Evolutionary conservation across 192 early-diverging fungal genomes (phyloP), one percentile per base, ranked within the genome.

Genomic region (Podila horticola): DNA sequence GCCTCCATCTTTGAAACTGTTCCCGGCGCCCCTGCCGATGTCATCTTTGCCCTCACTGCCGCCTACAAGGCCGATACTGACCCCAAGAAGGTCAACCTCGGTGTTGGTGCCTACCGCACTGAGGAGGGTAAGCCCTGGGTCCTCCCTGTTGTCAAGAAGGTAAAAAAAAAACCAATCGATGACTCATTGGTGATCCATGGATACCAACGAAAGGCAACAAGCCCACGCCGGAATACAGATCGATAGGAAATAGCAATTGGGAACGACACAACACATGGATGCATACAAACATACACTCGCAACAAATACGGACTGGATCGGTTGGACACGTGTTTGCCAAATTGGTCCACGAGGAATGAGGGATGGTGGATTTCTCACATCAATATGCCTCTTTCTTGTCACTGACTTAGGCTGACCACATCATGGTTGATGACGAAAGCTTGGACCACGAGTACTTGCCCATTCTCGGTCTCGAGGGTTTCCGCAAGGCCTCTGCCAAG

Each of bases 61-160:
- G 81, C 86, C 41, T 97, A 92, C 84, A 92, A 92, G 83, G 93
- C 93, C 41, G 97, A 98, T 74, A 76, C 88, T 4, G 82, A 92
- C 76, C 84, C 90, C 58, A 74, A 88, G 60, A 98, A 98, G 86
- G 92, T 99, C 30, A 98, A 98, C 83, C 82, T 99, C 26, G 95
- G 96, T 74, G 95, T 99, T 8, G 98, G 98, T 62, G 98, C 98
- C 19, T 99, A 97, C 86, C 89, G 98, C 65, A 94, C 93, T 74
- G 91, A 97, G 73, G 77, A 92, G 5, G 94, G 96, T 71, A 95
- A 97, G 85, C 98, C 98, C 28, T 99, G 95, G 93, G 87, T 98
- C 6, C 90, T 99, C 11, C 96, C 96, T 19, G 96, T 96, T 28
- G 97, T 99, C 22, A 88, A 86, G 72, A 97, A 97, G 91, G 94